Conservation (phyloP, 2,329 filamentous ascomycete genomes). For the Cladosporium sp. region DNA sequence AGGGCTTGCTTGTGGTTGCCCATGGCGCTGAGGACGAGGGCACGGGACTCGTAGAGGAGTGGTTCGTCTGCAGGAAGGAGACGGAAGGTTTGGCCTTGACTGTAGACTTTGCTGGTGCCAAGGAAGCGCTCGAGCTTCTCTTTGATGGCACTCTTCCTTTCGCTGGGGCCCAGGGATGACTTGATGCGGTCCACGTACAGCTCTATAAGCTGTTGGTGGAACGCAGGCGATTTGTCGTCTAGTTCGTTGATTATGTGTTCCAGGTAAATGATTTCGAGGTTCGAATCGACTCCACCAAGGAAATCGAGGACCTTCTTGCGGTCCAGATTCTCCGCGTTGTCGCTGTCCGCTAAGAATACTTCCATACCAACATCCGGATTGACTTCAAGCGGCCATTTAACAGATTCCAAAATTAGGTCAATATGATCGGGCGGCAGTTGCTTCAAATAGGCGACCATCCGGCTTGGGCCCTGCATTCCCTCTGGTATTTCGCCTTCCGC, state of each 20-base stretch:
- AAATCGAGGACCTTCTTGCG: constrained; percentile 70
- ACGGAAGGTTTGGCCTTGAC: constrained; percentile 57
- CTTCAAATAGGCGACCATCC: constrained; percentile 86
- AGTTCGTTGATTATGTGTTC: constrained; percentile 88
- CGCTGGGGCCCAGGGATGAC: constrained; percentile 31
- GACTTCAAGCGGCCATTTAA: constrained; percentile 73
- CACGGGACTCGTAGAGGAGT: constrained; percentile 80
- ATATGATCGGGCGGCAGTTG: constrained; percentile 80
- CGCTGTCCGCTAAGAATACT: constrained; percentile 84
- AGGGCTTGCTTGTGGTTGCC: constrained; percentile 89
- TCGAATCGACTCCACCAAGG: constrained; percentile 60
- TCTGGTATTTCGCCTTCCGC: constrained; percentile 41
- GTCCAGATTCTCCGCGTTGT: constrained; percentile 87
- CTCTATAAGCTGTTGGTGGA: constrained; percentile 78
- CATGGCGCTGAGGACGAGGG: constrained; percentile 90
- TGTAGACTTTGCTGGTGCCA: constrained; percentile 71
- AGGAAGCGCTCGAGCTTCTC: constrained; percentile 68
- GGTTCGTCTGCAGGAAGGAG: constrained; percentile 76
- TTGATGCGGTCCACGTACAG: constrained; percentile 57
- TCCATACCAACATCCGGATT: constrained; percentile 79
- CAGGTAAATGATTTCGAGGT: constrained; percentile 73
- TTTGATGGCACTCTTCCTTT: constrained; percentile 28
- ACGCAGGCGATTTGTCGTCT: constrained; percentile 74
- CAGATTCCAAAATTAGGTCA: constrained; percentile 85
- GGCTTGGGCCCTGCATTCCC: constrained; percentile 68